Percentiles rank a stretch among this genome's conserved stretches.
phyloP scores from a whole-genome alignment of 768 basidiomycete genomes.

The Ephemerocybe angulata region DNA sequence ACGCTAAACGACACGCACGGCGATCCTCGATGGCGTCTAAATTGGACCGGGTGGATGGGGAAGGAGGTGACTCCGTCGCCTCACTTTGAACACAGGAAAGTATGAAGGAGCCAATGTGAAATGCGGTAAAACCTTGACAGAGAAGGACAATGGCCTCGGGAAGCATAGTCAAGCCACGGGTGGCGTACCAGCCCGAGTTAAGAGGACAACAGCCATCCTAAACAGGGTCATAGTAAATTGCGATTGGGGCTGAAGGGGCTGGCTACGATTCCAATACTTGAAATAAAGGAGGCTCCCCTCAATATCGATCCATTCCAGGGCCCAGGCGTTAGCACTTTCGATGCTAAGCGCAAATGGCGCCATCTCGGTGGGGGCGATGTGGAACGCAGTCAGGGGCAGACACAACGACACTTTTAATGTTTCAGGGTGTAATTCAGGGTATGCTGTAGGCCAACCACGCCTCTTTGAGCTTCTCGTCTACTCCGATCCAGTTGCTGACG shows the following conservation, averaged over 20 bases:
- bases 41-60: no score
- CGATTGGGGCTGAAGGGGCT: neutral
- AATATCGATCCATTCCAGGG: no score
- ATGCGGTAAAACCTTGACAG: constrained; percentile 2
- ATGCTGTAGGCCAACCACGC: constrained; percentile 84
- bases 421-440: no score
- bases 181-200: neutral
- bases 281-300: no score
- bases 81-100: neutral
- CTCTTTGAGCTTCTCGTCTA: constrained; percentile 52
- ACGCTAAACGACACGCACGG: no score
- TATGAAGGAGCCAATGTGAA: neutral
- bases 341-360: no score
- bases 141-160: constrained; percentile 1
- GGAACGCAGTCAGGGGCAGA: no score
- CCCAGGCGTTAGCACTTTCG: no score
- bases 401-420: no score
- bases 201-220: neutral
- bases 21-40: no score
- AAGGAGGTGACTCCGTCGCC: neutral
- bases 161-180: neutral
- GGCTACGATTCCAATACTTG: no score
- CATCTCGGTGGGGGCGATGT: no score
- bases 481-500: constrained; percentile 68
- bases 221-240: neutral